Percentiles rank a stretch among this genome's conserved stretches.
Evolutionary conservation across 306 rosid genomes (phyloP).

Genomic region (Leucaena leucocephala): DNA sequence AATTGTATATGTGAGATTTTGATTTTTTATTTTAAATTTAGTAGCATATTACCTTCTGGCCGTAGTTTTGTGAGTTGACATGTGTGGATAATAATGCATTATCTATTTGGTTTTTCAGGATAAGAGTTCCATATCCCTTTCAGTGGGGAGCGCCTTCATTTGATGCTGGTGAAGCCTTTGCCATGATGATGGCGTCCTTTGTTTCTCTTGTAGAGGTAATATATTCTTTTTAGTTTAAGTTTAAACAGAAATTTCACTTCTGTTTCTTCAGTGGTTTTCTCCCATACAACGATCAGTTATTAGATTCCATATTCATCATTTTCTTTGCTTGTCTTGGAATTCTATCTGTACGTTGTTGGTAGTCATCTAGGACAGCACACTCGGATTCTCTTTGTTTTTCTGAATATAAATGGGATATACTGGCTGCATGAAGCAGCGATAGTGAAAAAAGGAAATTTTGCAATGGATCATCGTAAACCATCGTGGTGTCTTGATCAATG

Average conservation of each 20-base stretch:
- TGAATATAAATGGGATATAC: neutral
- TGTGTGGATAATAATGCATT: constrained; percentile 16
- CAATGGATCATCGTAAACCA: neutral
- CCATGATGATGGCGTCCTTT: constrained; percentile 96
- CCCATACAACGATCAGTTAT: neutral
- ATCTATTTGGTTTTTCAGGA: constrained; percentile 69
- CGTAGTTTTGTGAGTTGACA: constrained; percentile 32
- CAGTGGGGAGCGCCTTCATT: constrained; percentile 99
- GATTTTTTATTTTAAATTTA: neutral
- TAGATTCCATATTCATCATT: constrained; percentile 10
- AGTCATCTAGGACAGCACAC: neutral
- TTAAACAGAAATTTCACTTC: constrained; percentile 3
- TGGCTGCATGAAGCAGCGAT: neutral
- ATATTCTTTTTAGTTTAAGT: constrained; percentile 17
- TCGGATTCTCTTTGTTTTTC: neutral
- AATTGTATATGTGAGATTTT: constrained; percentile 27
- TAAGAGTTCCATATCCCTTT: constrained; percentile 95
- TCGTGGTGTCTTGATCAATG: neutral
- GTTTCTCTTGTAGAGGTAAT: constrained; percentile 95
- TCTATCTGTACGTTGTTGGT: constrained; percentile 15
- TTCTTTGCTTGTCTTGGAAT: constrained; percentile 1
- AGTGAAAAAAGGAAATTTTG: neutral
- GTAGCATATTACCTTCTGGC: constrained; percentile 4
- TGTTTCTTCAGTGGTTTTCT: constrained; percentile 30
- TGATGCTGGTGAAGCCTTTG: constrained; percentile 99